A percentile compares a stretch with the other conserved stretches of the same genome.
phyloP scores from a whole-genome alignment of 2,329 filamentous ascomycete species.

The Trichophyton schoenleinii region DNA sequence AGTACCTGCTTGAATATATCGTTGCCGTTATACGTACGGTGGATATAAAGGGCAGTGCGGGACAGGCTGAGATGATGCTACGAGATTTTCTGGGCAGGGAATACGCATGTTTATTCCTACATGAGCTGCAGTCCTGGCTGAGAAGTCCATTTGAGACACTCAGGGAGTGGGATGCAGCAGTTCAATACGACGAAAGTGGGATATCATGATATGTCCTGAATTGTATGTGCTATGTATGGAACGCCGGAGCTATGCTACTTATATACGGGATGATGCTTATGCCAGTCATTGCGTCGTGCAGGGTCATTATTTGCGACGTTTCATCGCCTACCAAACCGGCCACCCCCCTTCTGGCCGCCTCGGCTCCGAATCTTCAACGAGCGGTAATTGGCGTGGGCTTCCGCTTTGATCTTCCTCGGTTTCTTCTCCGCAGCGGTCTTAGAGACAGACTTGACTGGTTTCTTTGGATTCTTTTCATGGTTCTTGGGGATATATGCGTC shows the following conservation, averaged over 20 bases:
- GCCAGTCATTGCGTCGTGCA: not conserved
- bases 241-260: not conserved
- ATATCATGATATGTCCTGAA: not conserved
- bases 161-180: slow-evolving; percentile 65
- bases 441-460: not conserved
- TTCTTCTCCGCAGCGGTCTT: slow-evolving; percentile 7
- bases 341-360: slow-evolving; percentile 21
- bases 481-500: slow-evolving; percentile 18
- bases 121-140: slow-evolving; percentile 73
- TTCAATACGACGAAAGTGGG: slow-evolving; percentile 49
- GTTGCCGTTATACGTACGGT: slow-evolving; percentile 71
- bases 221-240: not conserved
- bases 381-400: slow-evolving; percentile 38
- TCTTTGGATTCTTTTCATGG: not conserved
- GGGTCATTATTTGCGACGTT: slow-evolving; percentile 2
- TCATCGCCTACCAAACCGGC: slow-evolving; percentile 29
- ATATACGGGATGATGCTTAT: not conserved
- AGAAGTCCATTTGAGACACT: slow-evolving; percentile 63
- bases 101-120: slow-evolving; percentile 63
- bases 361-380: slow-evolving; percentile 36
- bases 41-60: slow-evolving; percentile 65
- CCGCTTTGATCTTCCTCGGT: slow-evolving; percentile 31
- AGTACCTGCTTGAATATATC: slow-evolving; percentile 78
- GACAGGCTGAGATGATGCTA: slow-evolving; percentile 67
- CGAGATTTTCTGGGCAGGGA: slow-evolving; percentile 64